Conservation (phyloP, 805 yeast species). For the Ogataea pignaliae region DNA sequence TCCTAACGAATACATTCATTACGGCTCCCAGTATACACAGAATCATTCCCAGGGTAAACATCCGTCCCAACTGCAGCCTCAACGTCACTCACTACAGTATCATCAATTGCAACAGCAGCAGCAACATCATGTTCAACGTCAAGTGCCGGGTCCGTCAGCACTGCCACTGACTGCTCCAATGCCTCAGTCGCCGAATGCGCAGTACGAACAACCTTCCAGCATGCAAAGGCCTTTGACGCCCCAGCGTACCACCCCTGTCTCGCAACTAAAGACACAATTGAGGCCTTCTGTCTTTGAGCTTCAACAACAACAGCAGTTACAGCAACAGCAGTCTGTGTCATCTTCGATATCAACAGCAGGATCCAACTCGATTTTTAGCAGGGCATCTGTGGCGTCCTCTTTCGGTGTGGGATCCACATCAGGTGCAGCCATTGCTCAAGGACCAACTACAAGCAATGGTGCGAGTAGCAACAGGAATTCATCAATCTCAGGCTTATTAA, state of each 20-base stretch:
- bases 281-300: constrained; percentile 17
- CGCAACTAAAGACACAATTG: constrained; percentile 8
- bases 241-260: constrained; percentile 11
- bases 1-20: too few species aligned
- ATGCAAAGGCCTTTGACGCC: neutral
- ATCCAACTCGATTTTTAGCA: constrained; percentile 24
- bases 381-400: constrained; percentile 20
- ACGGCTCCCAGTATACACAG: too few species aligned
- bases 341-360: constrained; percentile 22
- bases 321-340: constrained; percentile 11
- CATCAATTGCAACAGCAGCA: constrained; percentile 5
- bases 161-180: constrained; percentile 1
- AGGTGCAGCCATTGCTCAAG: neutral
- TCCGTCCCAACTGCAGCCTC: constrained; percentile 1
- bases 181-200: constrained; percentile 6
- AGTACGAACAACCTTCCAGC: constrained; percentile 1
- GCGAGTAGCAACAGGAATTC: constrained; percentile 24
- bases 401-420: neutral
- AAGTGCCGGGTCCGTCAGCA: neutral
- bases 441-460: neutral
- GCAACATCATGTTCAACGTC: constrained; percentile 6
- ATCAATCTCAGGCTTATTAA: constrained; percentile 23
- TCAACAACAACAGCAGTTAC: constrained; percentile 9
- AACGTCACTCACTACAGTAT: neutral
- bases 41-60: too few species aligned